Evolutionary conservation across 176 grass and related monocot species (phyloP).

Genomic region (Raddia distichophylla): DNA sequence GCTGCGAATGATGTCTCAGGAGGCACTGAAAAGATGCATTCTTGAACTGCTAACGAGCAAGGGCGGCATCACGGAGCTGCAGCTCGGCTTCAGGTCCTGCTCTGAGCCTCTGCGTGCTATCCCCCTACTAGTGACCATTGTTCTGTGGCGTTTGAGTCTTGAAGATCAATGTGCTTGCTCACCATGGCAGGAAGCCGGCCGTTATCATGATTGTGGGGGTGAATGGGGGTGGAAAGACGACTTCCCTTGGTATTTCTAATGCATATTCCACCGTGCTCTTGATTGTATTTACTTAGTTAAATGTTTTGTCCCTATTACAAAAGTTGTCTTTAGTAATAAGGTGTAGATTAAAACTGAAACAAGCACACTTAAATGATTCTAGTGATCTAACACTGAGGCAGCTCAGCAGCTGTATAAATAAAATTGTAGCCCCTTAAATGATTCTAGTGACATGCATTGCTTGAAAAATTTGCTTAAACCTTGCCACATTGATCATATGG

Average conservation of each 20-base stretch:
- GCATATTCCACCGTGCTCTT: neutral
- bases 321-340: neutral
- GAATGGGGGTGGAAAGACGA: slow-evolving; percentile 97
- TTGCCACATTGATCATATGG: neutral
- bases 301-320: neutral
- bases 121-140: neutral
- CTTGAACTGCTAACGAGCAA: slow-evolving; percentile 78
- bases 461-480: neutral
- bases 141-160: slow-evolving; percentile 24
- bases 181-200: slow-evolving; percentile 67
- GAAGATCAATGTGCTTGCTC: slow-evolving; percentile 10
- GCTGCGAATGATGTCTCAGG: slow-evolving; percentile 40
- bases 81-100: slow-evolving; percentile 84
- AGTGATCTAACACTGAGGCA: neutral
- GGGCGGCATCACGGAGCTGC: slow-evolving; percentile 79
- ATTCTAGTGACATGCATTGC: neutral
- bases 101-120: neutral
- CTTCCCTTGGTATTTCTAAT: slow-evolving; percentile 68
- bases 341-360: neutral
- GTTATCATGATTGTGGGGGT: slow-evolving; percentile 95
- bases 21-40: slow-evolving; percentile 73
- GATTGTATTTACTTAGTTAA: neutral
- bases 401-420: neutral
- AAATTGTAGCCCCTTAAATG: neutral
- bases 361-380: neutral